Base-by-base conservation (phyloP, 306 rosid genomes). In the Bauhinia variegata region DNA sequence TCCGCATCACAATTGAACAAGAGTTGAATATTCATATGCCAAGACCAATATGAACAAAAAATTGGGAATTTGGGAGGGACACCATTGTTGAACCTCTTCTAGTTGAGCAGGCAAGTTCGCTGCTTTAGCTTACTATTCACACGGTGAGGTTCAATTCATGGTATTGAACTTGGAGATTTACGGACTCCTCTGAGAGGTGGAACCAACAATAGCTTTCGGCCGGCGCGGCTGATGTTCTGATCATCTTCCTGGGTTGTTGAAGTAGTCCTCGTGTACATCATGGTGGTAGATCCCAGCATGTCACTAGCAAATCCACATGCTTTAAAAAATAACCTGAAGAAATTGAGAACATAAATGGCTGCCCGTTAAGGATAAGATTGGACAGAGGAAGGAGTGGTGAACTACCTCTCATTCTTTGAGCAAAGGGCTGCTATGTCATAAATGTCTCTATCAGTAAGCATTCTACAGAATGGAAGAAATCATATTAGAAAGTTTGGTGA, bases 241-340 rank as follows among this genome's bases (percentile, higher is more conserved):
- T 79, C 78, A 30, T 77, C 80, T 70, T 79, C 70, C 18, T 64
- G 61, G 72, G 34, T 28, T 64, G 78, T 69, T 43, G 68, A 65
- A 62, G 70, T 64, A 39, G 75, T 62, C 73, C 88, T 75, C 4
- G 79, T 68, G 73, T 91, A 91, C 87, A 83, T 75, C 87, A 91
- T 91, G 71, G 91, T 84, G 3, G 96, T 91, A 66, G 97, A 84
- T 47, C 82, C 58, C 84, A 88, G 72, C 67, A 81, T 67, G 82
- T 88, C 96, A 38, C 82, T 65, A 51, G 91, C 91, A 81, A 86
- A 91, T 68, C 97, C 96, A 79, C 97, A 88, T n/a, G 83, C 88
- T 70, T 77, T 61, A 55, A 91, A 91, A 80, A 91, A 91, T 36
- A 77, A 80, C 82, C 96, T 88, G 82, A 75, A 8, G 64, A 23